Evolutionary conservation across 495 filamentous ascomycete genomes (phyloP), one percentile per base, ranked within the genome.

Genomic region (Lindgomyces ingoldianus): DNA sequence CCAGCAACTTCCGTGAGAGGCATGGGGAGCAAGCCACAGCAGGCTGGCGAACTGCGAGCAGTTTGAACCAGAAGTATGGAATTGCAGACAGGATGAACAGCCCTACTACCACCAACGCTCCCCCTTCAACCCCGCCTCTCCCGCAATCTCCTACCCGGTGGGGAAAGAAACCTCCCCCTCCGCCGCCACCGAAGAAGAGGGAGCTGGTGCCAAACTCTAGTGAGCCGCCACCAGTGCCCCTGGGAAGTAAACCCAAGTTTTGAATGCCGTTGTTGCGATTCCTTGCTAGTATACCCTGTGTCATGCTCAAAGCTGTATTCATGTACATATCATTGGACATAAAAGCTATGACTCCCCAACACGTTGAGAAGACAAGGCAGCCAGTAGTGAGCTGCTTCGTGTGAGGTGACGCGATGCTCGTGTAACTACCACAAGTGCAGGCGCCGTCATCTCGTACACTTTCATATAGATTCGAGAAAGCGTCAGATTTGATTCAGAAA

Each of bases 21-120:
- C 88, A 91, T 72, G 85, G 85, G 4, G 88, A 87, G 25, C 86
- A 91, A 70, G 85, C 91, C 6, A 81, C 86, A 1, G 76, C 83
- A 8, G 90, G 89, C 0, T 79, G 82, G 73, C 77, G 83, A 70
- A 81, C 80, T n/a, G 83, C 85, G 14, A 81, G 81, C 48, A 80
- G 77, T 0, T 52, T 89, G 64, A 80, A 83, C 33, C 76, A 81
- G 55, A 86, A 83, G 58, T 83, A 84, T 67, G 75, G 74, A 14
- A 73, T 78, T 60, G 70, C 66, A 58, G 74, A 76, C 42, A 71
- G 57, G 62, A 49, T 64, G 3, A 64, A 49, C 29, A 56, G 41
- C n/a, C n/a, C n/a, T n/a, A n/a, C n/a, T n/a, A n/a, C n/a, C n/a
- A n/a, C n/a, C n/a, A n/a, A n/a, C 16, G 0, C 24, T 24, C 36